Evolutionary conservation across 2,329 filamentous ascomycete genomes (phyloP).

Genomic region (Alternaria incomplexa): DNA sequence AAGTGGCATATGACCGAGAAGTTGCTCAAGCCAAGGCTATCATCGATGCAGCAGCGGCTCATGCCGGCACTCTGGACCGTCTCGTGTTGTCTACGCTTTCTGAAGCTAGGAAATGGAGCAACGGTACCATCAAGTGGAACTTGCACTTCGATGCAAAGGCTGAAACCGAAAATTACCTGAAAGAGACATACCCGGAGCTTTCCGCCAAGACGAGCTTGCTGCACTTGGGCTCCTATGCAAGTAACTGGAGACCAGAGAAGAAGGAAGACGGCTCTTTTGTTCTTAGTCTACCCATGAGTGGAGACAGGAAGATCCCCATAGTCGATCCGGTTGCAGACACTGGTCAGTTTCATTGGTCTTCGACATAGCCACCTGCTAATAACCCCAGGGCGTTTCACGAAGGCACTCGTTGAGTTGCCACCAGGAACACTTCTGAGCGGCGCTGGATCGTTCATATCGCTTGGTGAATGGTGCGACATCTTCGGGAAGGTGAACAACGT

Average conservation of each 20-base stretch:
- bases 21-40: constrained; percentile 48
- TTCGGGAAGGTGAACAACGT: constrained; percentile 32
- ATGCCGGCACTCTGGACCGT: constrained; percentile 45
- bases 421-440: constrained; percentile 37
- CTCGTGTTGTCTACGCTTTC: constrained; percentile 55
- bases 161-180: constrained; percentile 48
- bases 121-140: constrained; percentile 41
- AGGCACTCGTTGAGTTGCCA: constrained; percentile 27
- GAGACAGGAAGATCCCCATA: constrained; percentile 27
- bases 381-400: constrained; percentile 23
- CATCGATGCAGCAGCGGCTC: constrained; percentile 49
- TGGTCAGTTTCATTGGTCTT: constrained; percentile 13
- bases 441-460: constrained; percentile 24
- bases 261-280: constrained; percentile 25
- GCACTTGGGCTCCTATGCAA: constrained; percentile 30
- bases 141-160: constrained; percentile 55
- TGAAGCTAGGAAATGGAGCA: constrained; percentile 34
- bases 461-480: constrained; percentile 29
- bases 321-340: constrained; percentile 22
- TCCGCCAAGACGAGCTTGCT: constrained; percentile 36
- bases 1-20: constrained; percentile 48
- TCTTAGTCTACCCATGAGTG: constrained; percentile 25
- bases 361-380: neutral
- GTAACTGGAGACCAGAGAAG: constrained; percentile 34
- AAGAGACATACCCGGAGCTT: constrained; percentile 34